A percentile compares a stretch with the other conserved stretches of the same genome.
phyloP scores from a whole-genome alignment of 2,329 filamentous ascomycete species.

The Fusarium sp. region DNA sequence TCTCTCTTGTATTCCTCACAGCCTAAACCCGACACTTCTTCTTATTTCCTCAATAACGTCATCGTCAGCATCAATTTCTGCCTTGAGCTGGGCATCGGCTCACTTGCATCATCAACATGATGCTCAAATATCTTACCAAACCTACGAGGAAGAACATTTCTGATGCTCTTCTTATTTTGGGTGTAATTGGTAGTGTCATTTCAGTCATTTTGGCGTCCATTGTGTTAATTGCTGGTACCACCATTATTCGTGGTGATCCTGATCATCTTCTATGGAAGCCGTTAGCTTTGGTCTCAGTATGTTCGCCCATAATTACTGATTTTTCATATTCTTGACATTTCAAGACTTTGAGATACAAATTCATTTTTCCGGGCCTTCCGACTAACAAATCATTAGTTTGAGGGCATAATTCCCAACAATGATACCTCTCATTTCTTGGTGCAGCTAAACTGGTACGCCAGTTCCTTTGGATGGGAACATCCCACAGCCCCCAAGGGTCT shows the following conservation, averaged over 20 bases:
- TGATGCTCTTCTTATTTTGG: constrained; percentile 33
- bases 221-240: constrained; percentile 42
- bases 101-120: constrained; percentile 13
- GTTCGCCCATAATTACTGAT: not conserved
- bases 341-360: not conserved
- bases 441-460: constrained; percentile 43
- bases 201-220: constrained; percentile 33
- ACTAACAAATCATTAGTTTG: constrained; percentile 35
- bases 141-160: constrained; percentile 31
- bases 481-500: constrained; percentile 40
- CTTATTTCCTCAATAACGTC: constrained; percentile 14
- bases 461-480: constrained; percentile 45
- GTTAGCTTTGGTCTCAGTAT: constrained; percentile 44
- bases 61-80: constrained; percentile 10
- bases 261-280: constrained; percentile 39
- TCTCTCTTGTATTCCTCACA: not conserved
- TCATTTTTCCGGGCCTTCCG: not conserved
- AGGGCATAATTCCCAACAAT: constrained; percentile 44
- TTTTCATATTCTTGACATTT: not conserved
- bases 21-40: not conserved
- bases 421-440: constrained; percentile 43
- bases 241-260: constrained; percentile 27
- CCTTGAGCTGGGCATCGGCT: constrained; percentile 17
- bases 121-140: constrained; percentile 30
- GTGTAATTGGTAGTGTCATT: constrained; percentile 39